Evolutionary conservation across 2,329 filamentous ascomycete species (phyloP), one percentile per base, ranked within the genome.

Genomic region (Berkeleyomyces rouxiae): DNA sequence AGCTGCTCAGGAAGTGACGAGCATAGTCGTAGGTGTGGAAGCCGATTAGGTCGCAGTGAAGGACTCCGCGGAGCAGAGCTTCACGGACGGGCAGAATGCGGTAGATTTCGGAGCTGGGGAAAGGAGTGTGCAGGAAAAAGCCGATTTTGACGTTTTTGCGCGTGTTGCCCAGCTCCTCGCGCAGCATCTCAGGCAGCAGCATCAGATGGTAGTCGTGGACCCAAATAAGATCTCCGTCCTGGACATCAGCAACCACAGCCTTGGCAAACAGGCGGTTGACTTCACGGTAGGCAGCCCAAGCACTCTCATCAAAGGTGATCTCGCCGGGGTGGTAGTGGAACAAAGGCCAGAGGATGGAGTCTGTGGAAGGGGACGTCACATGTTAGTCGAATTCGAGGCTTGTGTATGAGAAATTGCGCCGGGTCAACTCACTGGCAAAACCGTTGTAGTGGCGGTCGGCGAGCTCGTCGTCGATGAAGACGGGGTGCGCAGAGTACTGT

Each of bases 1-100:
- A 97, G 71, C 88, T 92, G 76, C 90, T 96, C 67, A 99, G 76
- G 76, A 97, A 99, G 75, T 99, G 93, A 61, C 93, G 83, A n/a
- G 91, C 92, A 71, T 99, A 99, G 75, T 97, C 92, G 76, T 96
- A 97, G 37, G 93, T 99, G 75, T 99, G 93, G 78, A 99, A 97
- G 40, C 93, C 93, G 70, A 97, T 90, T 65, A 99, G 78, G 72
- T 97, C 93, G 76, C 92, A 96, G 72, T 95, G 87, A 42, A 99
- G 79, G 46, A 97, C 84, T 63, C 93, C 91, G 58, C 87, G 80
- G 53, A 99, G 81, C 59, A 97, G 84, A 69, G 90, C 86, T 71
- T 96, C 90, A 66, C 93, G 84, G 39, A 97, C 92, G 0, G 93
- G 93, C 7, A 97, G 78, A 67, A 97, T 96, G 66, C 93, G 84